Evolutionary conservation across 805 yeast genomes (phyloP), one percentile per base, ranked within the genome.

Genomic region (Candida incommunis): DNA sequence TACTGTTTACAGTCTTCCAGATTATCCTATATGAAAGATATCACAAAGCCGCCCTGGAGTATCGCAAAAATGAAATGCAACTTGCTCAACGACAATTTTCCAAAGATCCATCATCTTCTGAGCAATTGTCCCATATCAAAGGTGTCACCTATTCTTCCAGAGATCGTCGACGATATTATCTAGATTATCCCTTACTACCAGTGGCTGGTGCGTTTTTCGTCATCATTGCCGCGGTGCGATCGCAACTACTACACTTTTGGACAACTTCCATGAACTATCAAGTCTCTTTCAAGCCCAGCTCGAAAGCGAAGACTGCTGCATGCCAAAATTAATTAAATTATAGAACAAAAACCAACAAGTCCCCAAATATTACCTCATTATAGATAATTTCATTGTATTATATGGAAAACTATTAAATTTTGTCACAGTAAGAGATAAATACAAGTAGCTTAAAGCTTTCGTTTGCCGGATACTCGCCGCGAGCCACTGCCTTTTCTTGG

Each of bases 201-300:
- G 35, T 51, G 23, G 53, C 54, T 11, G 54, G 54, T 3, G 43
- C 52, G 7, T 16, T 51, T 20, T 51, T 50, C 44, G 54, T 54
- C n/a, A 53, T 51, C 9, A 34, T 51, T 13, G 54, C 54, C 5
- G 47, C 48, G 16, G 23, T 51, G 7, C 42, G 43, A 21, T 48
- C 51, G n/a, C 54, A 51, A 42, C 4, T 51, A n/a, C 29, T 40
- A 43, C 54, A 51, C 31, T 45, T 50, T 20, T 50, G 45, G 46
- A 45, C 49, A n/a, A 44, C 50, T 13, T 18, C 25, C 20, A 43
- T 50, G 16, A 46, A 31, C 16, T 51, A 51, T 40, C 31, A 37
- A 20, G 54, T 51, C 3, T 51, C 54, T 20, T 5, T 40, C 23
- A 51, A 51, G 31, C 54, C 54, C 7, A 13, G 7, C 11, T 25